These are phyloP conservation scores for Kwoniella dejecticola DNA, from an alignment of 768 basidiomycete species.

Conservation along the genomic window DNA sequence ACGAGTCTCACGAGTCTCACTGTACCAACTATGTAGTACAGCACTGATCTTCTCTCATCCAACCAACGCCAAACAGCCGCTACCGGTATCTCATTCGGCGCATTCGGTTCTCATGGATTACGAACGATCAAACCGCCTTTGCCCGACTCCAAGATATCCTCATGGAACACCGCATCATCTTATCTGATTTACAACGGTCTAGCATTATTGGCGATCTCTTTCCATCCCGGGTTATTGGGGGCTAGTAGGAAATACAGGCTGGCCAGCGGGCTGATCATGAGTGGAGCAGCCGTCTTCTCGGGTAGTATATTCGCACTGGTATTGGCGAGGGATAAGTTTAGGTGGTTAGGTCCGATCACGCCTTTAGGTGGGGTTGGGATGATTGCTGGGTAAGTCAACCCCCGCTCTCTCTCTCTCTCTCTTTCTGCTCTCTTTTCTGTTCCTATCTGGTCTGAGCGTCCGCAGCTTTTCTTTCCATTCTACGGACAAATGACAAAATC, in stretches of 20 bases:
- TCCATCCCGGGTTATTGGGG: constrained; percentile 34
- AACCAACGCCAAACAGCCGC: too few species aligned
- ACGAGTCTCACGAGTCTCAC: too few species aligned
- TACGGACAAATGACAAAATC: too few species aligned
- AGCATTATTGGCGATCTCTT: constrained; percentile 48
- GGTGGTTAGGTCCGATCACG: constrained; percentile 48
- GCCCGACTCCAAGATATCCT: constrained; percentile 35
- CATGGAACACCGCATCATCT: constrained; percentile 47
- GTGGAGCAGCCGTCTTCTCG: constrained; percentile 44
- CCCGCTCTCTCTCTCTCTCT: background rate
- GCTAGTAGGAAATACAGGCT: constrained; percentile 23
- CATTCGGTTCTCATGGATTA: constrained; percentile 54
- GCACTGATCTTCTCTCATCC: too few species aligned
- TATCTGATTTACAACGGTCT: constrained; percentile 55
- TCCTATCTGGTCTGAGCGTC: too few species aligned
- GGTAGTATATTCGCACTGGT: constrained; percentile 53
- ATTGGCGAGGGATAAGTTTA: constrained; percentile 44
- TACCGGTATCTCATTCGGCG: constrained; percentile 44
- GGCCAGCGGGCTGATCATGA: constrained; percentile 41
- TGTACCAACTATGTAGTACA: too few species aligned
- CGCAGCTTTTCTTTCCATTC: too few species aligned
- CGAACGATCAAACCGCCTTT: constrained; percentile 38
- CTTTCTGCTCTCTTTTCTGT: background rate
- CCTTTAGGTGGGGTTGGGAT: constrained; percentile 50
- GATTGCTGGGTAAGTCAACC: constrained; percentile 51